These are phyloP conservation scores for Polymyxa betae DNA, from an alignment of 208 protist genomes.

Conservation along the genomic window DNA sequence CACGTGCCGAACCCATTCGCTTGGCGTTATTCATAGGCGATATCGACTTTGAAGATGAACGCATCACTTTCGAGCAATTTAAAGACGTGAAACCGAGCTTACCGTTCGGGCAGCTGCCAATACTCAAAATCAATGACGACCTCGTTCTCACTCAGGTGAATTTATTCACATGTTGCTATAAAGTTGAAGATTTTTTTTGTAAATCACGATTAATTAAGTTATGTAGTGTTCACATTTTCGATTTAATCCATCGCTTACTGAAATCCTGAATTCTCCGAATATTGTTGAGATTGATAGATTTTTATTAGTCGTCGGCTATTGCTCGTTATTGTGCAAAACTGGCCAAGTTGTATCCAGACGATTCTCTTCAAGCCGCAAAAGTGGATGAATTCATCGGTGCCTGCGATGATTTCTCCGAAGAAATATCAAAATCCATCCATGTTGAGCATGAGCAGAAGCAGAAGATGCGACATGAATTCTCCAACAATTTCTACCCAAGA, in stretches of 20 bases:
- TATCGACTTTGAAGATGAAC: not conserved
- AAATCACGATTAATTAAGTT: no score
- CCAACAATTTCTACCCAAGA: not conserved
- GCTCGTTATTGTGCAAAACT: not conserved
- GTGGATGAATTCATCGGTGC: not conserved
- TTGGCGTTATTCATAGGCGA: not conserved
- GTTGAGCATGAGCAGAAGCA: not conserved
- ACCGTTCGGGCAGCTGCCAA: not conserved
- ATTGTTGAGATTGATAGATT: no score
- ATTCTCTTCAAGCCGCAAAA: not conserved
- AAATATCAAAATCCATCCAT: not conserved
- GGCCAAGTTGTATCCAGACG: not conserved
- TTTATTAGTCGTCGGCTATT: not conserved
- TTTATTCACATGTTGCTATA: no score
- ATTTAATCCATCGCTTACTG: no score
- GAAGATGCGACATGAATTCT: not conserved
- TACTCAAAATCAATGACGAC: conserved; percentile 3
- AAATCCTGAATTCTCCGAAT: no score
- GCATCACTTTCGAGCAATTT: not conserved
- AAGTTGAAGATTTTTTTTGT: no score
- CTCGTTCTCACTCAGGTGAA: not conserved
- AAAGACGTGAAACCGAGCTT: not conserved
- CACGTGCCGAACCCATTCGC: not conserved
- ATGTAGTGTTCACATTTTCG: no score
- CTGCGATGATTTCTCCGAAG: not conserved